Conservation (phyloP, 176 grass and related monocot species). For the Aegilops sharonensis region DNA sequence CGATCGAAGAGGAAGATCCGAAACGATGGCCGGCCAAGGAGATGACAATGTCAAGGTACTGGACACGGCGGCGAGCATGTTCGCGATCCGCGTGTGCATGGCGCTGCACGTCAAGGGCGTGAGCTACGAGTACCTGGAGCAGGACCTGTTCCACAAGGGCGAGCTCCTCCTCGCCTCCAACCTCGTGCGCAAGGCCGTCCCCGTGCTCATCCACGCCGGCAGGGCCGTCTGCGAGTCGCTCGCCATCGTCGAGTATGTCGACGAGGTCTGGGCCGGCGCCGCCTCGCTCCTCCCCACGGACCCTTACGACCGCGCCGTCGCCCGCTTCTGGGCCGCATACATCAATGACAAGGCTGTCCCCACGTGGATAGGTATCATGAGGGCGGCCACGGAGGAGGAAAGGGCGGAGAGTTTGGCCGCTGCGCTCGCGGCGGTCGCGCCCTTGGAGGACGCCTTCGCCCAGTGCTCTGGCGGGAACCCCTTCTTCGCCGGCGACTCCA, state of each 20-base stretch:
- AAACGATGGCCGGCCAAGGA: not conserved
- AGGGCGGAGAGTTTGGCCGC: not conserved
- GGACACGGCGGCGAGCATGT: slow-evolving; percentile 26
- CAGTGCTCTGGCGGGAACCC: not conserved
- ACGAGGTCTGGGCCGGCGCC: not conserved
- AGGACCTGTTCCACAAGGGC: not conserved
- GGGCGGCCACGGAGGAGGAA: not conserved
- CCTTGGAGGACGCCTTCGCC: not conserved
- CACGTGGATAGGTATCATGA: not conserved
- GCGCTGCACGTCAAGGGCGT: slow-evolving; percentile 55
- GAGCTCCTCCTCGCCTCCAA: not conserved
- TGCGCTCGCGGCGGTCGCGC: not conserved
- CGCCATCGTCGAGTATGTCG: slow-evolving; percentile 8
- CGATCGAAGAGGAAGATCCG: too few species aligned
- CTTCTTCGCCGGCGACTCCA: not conserved
- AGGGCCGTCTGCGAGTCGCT: not conserved
- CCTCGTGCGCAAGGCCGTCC: not conserved
- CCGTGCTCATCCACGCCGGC: not conserved
- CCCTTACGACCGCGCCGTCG: not conserved
- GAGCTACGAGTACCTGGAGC: slow-evolving; percentile 32
- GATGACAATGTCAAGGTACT: slow-evolving; percentile 32
- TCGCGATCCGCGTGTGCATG: slow-evolving; percentile 29
- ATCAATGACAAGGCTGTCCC: not conserved
- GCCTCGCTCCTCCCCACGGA: not conserved
- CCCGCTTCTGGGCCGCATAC: slow-evolving; percentile 4